A percentile compares a stretch with the other conserved stretches of the same genome.
Conservation (phyloP, 2,329 filamentous ascomycete species). For the Simplicillium aogashimaense region DNA sequence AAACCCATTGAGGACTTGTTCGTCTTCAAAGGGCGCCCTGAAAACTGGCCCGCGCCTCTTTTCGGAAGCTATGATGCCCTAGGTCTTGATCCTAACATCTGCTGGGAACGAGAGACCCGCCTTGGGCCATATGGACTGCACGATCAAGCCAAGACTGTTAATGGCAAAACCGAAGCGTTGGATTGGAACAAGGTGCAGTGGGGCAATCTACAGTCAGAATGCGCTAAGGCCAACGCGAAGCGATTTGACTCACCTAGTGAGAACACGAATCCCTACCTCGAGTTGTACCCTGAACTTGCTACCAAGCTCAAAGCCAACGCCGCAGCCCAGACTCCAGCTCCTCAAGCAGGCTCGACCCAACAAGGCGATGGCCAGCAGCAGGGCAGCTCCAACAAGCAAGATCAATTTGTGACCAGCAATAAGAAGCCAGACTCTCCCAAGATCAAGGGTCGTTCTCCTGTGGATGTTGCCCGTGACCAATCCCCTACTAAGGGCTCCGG, state of each 20-base stretch:
- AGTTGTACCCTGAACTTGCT: slow-evolving; percentile 24
- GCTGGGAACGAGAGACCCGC: slow-evolving; percentile 59
- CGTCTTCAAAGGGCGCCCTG: slow-evolving; percentile 52
- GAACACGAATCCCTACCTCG: slow-evolving; percentile 31
- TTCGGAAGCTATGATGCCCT: slow-evolving; percentile 55
- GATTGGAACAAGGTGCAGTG: slow-evolving; percentile 60
- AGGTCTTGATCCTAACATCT: slow-evolving; percentile 52
- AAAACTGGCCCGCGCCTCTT: slow-evolving; percentile 46
- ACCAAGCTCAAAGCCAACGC: not conserved
- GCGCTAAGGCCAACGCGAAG: slow-evolving; percentile 53
- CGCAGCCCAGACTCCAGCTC: not conserved
- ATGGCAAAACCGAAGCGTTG: slow-evolving; percentile 24
- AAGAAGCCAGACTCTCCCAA: slow-evolving; percentile 4
- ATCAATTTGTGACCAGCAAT: slow-evolving; percentile 6
- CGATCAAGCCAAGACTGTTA: slow-evolving; percentile 35
- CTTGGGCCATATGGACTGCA: slow-evolving; percentile 56
- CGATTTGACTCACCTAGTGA: slow-evolving; percentile 43
- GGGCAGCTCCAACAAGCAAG: not conserved
- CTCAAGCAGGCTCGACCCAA: not conserved
- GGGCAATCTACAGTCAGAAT: slow-evolving; percentile 60
- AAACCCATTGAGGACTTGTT: slow-evolving; percentile 50
- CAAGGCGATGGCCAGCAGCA: not conserved
- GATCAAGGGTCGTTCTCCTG: slow-evolving; percentile 7
- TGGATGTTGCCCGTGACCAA: not conserved
- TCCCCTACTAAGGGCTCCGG: slow-evolving; percentile 7